Percentiles rank a stretch among this genome's conserved stretches.
phyloP scores from a whole-genome alignment of 2,329 filamentous ascomycete species.

The Neocucurbitaria cava region DNA sequence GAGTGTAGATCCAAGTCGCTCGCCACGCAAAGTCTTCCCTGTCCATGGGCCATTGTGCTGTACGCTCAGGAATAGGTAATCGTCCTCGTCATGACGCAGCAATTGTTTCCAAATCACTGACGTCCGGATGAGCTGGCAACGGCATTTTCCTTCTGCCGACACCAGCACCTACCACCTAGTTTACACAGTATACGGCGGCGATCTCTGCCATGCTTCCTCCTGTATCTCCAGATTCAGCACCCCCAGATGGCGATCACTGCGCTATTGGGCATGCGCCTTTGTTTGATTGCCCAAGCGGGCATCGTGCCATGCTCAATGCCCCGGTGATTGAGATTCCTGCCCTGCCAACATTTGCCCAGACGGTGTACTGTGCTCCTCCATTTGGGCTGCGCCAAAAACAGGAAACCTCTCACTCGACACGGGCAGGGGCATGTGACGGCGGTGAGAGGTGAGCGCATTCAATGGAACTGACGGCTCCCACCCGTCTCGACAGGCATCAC shows the following conservation, averaged over 20 bases:
- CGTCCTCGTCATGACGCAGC: not conserved
- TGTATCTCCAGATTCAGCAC: slow-evolving; percentile 20
- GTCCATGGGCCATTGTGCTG: no score
- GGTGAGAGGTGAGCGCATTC: not conserved
- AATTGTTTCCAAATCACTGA: not conserved
- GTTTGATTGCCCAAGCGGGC: slow-evolving; percentile 19
- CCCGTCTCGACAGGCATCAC: not conserved
- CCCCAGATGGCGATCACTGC: slow-evolving; percentile 29
- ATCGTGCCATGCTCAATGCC: slow-evolving; percentile 9
- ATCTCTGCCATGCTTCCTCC: slow-evolving; percentile 8
- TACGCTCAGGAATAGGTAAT: not conserved
- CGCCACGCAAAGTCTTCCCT: not conserved
- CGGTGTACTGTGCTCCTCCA: slow-evolving; percentile 7
- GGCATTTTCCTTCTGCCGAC: slow-evolving; percentile 7
- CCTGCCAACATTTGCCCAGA: slow-evolving; percentile 1
- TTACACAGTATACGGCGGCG: not conserved
- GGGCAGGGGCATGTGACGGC: not conserved
- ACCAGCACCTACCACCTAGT: no score
- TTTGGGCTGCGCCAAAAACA: slow-evolving; percentile 5
- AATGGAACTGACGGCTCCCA: not conserved
- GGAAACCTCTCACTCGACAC: slow-evolving; percentile 12
- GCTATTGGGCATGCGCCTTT: slow-evolving; percentile 11
- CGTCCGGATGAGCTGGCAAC: not conserved
- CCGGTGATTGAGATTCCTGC: not conserved
- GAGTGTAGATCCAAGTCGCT: slow-evolving; percentile 5